These are phyloP conservation scores for Cyphellophora attinorum DNA, from an alignment of 2,329 filamentous ascomycete genomes.

Conservation along the genomic window DNA sequence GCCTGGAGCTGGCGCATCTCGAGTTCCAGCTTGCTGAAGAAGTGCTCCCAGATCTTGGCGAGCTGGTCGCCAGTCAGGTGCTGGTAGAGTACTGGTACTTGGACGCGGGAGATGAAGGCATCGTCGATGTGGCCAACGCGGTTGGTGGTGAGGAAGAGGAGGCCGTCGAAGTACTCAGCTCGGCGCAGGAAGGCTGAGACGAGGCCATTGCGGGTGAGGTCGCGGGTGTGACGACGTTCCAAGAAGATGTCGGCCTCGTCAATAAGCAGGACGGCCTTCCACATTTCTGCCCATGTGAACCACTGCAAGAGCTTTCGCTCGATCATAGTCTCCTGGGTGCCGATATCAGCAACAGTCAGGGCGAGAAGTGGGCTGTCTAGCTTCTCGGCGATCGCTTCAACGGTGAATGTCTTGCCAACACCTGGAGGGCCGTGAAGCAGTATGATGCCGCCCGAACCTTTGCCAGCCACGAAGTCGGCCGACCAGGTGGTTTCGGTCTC, in stretches of 20 bases:
- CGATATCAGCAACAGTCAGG: slow-evolving; percentile 4
- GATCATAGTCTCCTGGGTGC: background rate
- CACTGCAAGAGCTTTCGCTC: slow-evolving; percentile 1
- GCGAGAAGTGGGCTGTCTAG: slow-evolving; percentile 37
- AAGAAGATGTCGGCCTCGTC: slow-evolving; percentile 10
- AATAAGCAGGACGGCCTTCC: slow-evolving; percentile 7
- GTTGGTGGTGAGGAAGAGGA: slow-evolving; percentile 24
- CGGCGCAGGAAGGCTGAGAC: slow-evolving; percentile 13
- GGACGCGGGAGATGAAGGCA: slow-evolving; percentile 22
- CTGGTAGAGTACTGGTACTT: slow-evolving; percentile 20
- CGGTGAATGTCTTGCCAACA: slow-evolving; percentile 17
- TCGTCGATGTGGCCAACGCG: slow-evolving; percentile 20
- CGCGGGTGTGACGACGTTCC: slow-evolving; percentile 3
- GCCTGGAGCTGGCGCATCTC: too few relatives aligned
- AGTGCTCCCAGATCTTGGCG: slow-evolving; percentile 4
- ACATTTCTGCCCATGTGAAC: slow-evolving; percentile 1
- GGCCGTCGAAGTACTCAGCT: slow-evolving; percentile 17
- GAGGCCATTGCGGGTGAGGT: slow-evolving; percentile 5
- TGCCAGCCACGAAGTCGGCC: slow-evolving; percentile 1
- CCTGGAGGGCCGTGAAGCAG: slow-evolving; percentile 19
- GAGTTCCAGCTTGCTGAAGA: slow-evolving; percentile 3
- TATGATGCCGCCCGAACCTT: slow-evolving; percentile 17
- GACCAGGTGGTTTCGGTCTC: too few relatives aligned
- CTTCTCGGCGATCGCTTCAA: slow-evolving; percentile 38
- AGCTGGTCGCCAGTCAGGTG: slow-evolving; percentile 8